Conservation (phyloP, 2,329 filamentous ascomycete species). For the Trichothecium sympodiale region DNA sequence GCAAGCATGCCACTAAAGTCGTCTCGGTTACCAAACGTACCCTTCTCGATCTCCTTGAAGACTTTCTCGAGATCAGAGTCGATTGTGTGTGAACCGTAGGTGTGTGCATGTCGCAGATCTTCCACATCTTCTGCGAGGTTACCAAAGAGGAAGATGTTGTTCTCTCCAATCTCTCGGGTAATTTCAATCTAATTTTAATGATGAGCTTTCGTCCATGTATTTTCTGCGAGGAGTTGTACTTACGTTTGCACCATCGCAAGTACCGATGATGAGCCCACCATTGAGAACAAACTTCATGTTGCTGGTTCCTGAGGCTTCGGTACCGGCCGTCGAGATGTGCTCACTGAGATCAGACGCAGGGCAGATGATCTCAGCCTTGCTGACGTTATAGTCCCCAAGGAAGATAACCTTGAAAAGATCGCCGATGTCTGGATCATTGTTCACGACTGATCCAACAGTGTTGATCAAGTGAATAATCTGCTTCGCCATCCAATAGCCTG, state of each 20-base stretch:
- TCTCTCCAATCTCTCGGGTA: conserved; percentile 89
- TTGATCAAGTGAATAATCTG: conserved; percentile 97
- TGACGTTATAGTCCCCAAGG: conserved; percentile 97
- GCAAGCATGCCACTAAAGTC: conserved; percentile 76
- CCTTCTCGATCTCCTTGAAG: conserved; percentile 70
- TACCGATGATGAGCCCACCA: conserved; percentile 93
- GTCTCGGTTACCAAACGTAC: conserved; percentile 67
- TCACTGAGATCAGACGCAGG: conserved; percentile 95
- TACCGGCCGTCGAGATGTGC: conserved; percentile 96
- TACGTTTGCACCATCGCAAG: conserved; percentile 94
- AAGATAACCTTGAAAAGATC: conserved; percentile 96
- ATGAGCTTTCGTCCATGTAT: conserved; percentile 4
- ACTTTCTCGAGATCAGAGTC: conserved; percentile 70
- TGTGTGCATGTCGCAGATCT: conserved; percentile 82
- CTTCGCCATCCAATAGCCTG: conserved; percentile 99
- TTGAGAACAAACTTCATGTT: conserved; percentile 99
- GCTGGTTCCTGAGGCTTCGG: conserved; percentile 78
- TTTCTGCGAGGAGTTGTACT: conserved; percentile 21
- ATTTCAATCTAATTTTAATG: conserved; percentile 62
- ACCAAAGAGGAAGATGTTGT: conserved; percentile 98
- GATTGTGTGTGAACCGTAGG: conserved; percentile 68
- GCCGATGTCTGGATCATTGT: conserved; percentile 83
- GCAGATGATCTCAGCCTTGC: conserved; percentile 94
- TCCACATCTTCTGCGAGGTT: conserved; percentile 94
- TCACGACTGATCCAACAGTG: conserved; percentile 79